These are phyloP conservation scores for Lathyrus oleraceus DNA, from an alignment of 306 rosid genomes.

Conservation along the genomic window DNA sequence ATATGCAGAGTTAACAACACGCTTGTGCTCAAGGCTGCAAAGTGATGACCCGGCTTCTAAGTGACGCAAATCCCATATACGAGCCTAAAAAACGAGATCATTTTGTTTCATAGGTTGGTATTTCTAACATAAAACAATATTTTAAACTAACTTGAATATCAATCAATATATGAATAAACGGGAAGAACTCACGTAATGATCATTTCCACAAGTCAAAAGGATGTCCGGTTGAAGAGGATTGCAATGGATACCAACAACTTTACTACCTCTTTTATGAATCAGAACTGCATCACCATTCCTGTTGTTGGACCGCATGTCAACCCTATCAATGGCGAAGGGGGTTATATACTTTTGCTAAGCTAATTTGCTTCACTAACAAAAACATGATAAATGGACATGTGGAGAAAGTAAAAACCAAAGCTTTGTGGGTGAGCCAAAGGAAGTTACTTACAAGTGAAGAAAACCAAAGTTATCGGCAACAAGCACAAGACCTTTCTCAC, in stretches of 20 bases:
- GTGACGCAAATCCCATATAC: slow-evolving; percentile 87
- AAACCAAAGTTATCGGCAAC: slow-evolving; percentile 87
- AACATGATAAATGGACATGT: not conserved
- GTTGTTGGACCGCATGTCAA: slow-evolving; percentile 72
- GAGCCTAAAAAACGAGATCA: slow-evolving; percentile 62
- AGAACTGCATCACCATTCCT: slow-evolving; percentile 63
- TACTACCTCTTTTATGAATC: slow-evolving; percentile 87
- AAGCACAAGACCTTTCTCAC: slow-evolving; percentile 69
- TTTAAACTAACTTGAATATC: not conserved
- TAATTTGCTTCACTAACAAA: slow-evolving; percentile 9
- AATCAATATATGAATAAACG: slow-evolving; percentile 8
- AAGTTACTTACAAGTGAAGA: slow-evolving; percentile 66
- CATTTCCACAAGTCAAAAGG: slow-evolving; percentile 88
- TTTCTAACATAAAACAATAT: not conserved
- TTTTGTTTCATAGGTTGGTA: not conserved
- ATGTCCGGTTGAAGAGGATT: slow-evolving; percentile 94
- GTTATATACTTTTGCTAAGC: not conserved
- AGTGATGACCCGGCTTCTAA: slow-evolving; percentile 68
- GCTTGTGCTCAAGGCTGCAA: slow-evolving; percentile 60
- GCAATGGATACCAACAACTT: slow-evolving; percentile 91
- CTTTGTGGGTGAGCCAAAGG: not conserved
- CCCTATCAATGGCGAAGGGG: slow-evolving; percentile 47
- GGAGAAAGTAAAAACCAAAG: not conserved
- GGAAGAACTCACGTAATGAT: slow-evolving; percentile 76
- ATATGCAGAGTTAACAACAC: slow-evolving; percentile 92